phyloP scores from a whole-genome alignment of 441 rosid genomes.

The Mallotus repandus region DNA sequence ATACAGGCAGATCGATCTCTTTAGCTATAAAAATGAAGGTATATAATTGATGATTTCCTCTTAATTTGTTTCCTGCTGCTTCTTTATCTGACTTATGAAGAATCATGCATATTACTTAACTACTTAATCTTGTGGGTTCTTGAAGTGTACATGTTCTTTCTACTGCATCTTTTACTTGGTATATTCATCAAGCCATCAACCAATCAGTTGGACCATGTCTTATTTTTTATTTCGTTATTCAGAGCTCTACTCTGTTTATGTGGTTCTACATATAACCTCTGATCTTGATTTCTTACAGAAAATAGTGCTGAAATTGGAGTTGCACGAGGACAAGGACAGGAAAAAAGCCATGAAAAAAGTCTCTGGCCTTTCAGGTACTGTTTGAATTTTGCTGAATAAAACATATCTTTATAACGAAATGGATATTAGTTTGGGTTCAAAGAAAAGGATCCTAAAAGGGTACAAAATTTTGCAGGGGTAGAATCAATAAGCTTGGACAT shows the following conservation, averaged over 20 bases:
- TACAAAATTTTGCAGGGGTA: conserved; percentile 37
- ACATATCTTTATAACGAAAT: no score
- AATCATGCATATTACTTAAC: not conserved
- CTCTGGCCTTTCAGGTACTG: conserved; percentile 46
- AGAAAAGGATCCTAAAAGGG: no score
- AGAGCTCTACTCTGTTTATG: not conserved
- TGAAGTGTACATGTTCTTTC: no score
- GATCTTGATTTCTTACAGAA: conserved; percentile 22
- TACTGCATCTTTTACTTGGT: no score
- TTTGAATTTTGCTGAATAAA: not conserved
- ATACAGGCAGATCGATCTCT: not conserved
- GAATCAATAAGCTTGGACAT: conserved; percentile 49
- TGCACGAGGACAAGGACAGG: conserved; percentile 23
- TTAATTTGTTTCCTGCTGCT: not conserved
- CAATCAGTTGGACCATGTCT: not conserved
- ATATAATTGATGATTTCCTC: not conserved
- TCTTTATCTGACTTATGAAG: not conserved
- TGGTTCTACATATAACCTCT: not conserved
- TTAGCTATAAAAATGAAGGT: conserved; percentile 6
- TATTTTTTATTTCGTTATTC: not conserved
- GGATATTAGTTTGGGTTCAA: no score
- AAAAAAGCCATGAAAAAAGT: conserved; percentile 31
- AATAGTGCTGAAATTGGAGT: conserved; percentile 24
- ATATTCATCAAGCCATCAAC: no score
- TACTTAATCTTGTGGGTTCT: no score